Conservation (phyloP, 2,329 filamentous ascomycete species). For the Podosphaera leucotricha region DNA sequence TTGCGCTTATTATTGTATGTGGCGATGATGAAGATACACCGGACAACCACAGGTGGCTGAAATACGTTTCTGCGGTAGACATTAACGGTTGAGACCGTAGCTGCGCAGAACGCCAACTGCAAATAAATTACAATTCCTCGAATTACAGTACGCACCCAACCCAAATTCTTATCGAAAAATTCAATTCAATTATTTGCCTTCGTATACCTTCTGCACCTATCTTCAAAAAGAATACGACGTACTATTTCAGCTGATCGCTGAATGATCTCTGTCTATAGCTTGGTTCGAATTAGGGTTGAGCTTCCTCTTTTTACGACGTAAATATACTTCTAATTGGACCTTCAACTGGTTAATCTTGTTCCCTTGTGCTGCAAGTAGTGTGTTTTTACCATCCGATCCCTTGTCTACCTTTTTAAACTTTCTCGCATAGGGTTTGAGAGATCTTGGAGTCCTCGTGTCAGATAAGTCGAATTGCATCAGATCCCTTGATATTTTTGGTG, state of each 20-base stretch:
- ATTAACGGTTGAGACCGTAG: too few species aligned
- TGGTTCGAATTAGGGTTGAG: background rate
- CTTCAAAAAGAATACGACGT: background rate
- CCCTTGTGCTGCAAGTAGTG: background rate
- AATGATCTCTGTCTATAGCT: background rate
- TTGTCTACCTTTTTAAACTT: background rate
- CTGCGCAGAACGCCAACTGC: background rate
- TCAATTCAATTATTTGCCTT: background rate
- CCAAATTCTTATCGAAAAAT: background rate
- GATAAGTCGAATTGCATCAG: background rate
- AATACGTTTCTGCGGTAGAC: too few species aligned
- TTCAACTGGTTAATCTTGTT: background rate
- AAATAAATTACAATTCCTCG: background rate
- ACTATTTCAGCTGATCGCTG: background rate
- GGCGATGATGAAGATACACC: too few species aligned
- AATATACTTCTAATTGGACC: background rate
- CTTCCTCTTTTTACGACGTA: background rate
- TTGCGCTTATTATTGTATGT: too few species aligned
- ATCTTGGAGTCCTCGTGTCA: background rate
- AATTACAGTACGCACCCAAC: too few species aligned
- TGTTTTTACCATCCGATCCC: background rate
- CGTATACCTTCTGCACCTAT: background rate
- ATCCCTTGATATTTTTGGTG: background rate
- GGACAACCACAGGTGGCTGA: too few species aligned
- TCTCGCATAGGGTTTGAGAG: background rate